Base-by-base conservation (phyloP, 768 basidiomycete genomes). In the Phlegmacium glaucopus region DNA sequence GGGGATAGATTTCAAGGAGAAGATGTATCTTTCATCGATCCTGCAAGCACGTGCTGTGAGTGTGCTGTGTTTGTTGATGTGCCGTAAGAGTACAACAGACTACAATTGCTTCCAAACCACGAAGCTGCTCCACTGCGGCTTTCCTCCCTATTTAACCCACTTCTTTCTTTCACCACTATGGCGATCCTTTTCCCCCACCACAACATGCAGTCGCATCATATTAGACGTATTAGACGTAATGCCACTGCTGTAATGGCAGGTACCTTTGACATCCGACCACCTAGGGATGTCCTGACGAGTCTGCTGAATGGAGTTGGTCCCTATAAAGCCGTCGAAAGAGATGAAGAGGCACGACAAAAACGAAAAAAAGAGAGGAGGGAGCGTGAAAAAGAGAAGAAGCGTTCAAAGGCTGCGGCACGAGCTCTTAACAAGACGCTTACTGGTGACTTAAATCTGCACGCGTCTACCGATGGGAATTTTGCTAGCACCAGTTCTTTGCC, bases 211-310 rank as follows among this genome's bases (percentile, higher is more conserved):
- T 57, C 60, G 48, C 62, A 69, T 45, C 63, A 68, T 5, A 56
- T 59, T 43, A 77, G 77, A 59, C 75, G 65, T 44, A 62, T 63
- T 25, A 69, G 77, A 15, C 83, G 89, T 49, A 83, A 78, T 40
- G 89, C 89, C 37, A 91, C 89, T 7, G 62, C 81, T 8, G 83
- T 90, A 35, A 78, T 90, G 66, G 81, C 87, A 0, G 89, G 89
- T 55, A 69, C 74, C 61, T 89, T 87, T 64, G 89, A 90, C 69
- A 62, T 74, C 5, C 75, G 75, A 15, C 82, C 84, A 0, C 60
- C 75, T 30, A 78, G 89, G 61, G 87, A 90, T 67, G 86, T 85
- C 52, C 74, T 91, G 54, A 90, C 89, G 11, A 87, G 84, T 64
- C 64, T 90, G 42, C 70, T 90, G 58, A 90, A 90, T 58, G 87